phyloP scores from a whole-genome alignment of 2,329 filamentous ascomycete species.

The Diaporthe humulicola region DNA sequence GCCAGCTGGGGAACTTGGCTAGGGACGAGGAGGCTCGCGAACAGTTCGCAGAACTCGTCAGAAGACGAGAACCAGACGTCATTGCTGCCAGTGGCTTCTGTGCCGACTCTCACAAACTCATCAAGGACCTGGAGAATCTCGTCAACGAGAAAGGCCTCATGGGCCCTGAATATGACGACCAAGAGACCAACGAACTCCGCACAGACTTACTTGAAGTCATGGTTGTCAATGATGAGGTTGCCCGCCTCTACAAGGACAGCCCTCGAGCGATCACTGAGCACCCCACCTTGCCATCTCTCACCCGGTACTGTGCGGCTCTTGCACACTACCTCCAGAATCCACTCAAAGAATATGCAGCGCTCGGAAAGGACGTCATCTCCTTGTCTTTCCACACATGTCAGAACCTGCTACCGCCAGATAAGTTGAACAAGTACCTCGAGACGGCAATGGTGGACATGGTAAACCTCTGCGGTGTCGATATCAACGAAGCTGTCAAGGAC shows the following conservation, averaged over 20 bases:
- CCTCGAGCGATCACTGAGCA: conserved; percentile 83
- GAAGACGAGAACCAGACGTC: conserved; percentile 87
- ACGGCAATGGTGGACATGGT: conserved; percentile 99
- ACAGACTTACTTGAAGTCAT: conserved; percentile 88
- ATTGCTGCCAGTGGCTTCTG: conserved; percentile 91
- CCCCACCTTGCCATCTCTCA: conserved; percentile 82
- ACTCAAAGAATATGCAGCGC: conserved; percentile 93
- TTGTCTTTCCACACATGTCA: conserved; percentile 92
- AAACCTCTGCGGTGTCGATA: conserved; percentile 94
- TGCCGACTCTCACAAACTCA: conserved; percentile 86
- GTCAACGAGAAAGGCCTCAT: conserved; percentile 83
- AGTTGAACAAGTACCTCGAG: conserved; percentile 87
- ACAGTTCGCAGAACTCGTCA: conserved; percentile 82
- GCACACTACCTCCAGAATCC: conserved; percentile 95
- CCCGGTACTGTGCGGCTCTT: conserved; percentile 89
- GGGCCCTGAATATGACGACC: conserved; percentile 85
- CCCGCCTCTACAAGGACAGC: conserved; percentile 95
- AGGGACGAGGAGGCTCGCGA: conserved; percentile 76
- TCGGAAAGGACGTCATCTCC: conserved; percentile 89
- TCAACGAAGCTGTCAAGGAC: conserved; percentile 91
- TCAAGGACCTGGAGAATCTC: conserved; percentile 84
- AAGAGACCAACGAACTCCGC: conserved; percentile 80
- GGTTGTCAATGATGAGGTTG: conserved; percentile 95
- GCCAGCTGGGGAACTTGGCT: conserved; percentile 85
- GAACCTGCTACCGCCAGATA: conserved; percentile 87